Conservation (phyloP, 352 stramenopile species). For the Blastocystis sp. region DNA sequence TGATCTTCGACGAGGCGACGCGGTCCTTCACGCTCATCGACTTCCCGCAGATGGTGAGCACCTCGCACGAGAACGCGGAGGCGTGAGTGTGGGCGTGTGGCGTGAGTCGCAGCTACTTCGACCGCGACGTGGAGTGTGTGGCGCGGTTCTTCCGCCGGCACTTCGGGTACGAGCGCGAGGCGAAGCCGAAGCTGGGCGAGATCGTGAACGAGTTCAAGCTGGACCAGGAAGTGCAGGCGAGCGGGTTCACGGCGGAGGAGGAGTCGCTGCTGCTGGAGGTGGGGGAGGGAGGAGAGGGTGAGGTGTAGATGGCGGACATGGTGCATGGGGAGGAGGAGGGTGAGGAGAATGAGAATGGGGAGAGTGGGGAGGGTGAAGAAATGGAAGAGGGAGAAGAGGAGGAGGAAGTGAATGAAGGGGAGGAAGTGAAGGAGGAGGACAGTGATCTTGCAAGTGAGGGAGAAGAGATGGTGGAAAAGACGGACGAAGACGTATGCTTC, state of each 20-base stretch:
- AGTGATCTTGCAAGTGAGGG: background rate
- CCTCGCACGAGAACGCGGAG: conserved; percentile 90
- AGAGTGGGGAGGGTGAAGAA: conserved; percentile 71
- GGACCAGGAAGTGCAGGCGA: conserved; percentile 76
- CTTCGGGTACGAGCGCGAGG: conserved; percentile 72
- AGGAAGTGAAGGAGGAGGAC: conserved; percentile 45
- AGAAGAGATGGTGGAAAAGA: conserved; percentile 37
- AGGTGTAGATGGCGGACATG: conserved; percentile 69
- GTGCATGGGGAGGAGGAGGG: conserved; percentile 68
- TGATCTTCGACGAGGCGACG: conserved; percentile 86
- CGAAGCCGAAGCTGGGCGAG: conserved; percentile 70
- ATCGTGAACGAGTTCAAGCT: conserved; percentile 55
- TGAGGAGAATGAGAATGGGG: conserved; percentile 71
- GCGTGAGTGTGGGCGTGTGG: conserved; percentile 80
- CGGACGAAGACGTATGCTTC: conserved; percentile 22
- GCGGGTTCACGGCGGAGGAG: conserved; percentile 79
- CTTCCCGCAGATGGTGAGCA: conserved; percentile 99
- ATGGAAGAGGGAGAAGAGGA: conserved; percentile 70
- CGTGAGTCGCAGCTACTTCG: conserved; percentile 78
- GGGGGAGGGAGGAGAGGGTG: conserved; percentile 20
- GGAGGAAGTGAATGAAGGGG: conserved; percentile 17
- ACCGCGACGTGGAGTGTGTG: conserved; percentile 90
- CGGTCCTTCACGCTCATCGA: conserved; percentile 96
- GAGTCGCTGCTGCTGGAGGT: conserved; percentile 77
- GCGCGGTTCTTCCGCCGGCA: conserved; percentile 90